Conservation (phyloP, 23 red algal species). For the Pyropia haitanensis region DNA sequence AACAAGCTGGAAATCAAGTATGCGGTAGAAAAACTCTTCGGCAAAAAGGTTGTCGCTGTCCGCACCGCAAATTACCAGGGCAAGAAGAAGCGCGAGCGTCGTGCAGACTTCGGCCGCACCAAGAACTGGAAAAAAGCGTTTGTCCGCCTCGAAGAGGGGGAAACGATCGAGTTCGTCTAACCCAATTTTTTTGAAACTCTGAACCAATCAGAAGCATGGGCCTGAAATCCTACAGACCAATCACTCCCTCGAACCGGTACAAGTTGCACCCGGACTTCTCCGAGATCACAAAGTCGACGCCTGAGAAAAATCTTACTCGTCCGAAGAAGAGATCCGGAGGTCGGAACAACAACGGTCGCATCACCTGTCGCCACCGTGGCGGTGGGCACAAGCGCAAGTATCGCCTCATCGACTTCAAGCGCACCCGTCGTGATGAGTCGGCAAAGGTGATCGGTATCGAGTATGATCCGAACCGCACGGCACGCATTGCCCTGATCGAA, state of each 20-base stretch:
- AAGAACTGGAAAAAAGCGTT: no score
- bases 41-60: neutral
- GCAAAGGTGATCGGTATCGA: constrained; percentile 1
- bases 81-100: no score
- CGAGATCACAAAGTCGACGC: neutral
- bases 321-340: constrained; percentile 3
- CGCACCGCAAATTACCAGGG: no score
- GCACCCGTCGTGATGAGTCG: constrained; percentile 3
- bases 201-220: no score
- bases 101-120: no score
- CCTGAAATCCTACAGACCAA: no score
- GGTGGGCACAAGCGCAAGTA: constrained; percentile 7
- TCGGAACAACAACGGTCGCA: constrained; percentile 7
- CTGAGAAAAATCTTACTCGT: neutral
- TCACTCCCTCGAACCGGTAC: no score
- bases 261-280: no score
- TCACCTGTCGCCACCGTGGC: constrained; percentile 7
- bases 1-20: neutral
- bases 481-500: constrained; percentile 11
- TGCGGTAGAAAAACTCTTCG: neutral
- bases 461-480: constrained; percentile 22
- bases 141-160: no score
- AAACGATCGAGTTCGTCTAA: no score
- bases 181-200: no score
- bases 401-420: constrained; percentile 24